Conservation (phyloP, 1,139 yeast genomes). For the Kurtzmaniella quercitrusa region DNA sequence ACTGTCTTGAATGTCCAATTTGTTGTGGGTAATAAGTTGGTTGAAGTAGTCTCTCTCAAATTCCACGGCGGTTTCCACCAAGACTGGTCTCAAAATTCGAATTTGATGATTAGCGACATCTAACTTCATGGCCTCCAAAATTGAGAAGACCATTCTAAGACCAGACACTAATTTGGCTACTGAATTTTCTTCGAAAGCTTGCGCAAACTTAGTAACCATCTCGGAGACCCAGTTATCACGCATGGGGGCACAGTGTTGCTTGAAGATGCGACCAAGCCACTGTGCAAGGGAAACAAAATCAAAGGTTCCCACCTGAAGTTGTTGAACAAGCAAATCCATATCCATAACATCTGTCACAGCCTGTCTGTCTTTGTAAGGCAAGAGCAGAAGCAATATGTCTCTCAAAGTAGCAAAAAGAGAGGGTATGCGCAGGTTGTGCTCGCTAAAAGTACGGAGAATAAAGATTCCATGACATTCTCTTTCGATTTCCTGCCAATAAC, state of each 20-base stretch:
- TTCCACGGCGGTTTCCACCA: slow-evolving; percentile 86
- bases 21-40: slow-evolving; percentile 63
- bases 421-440: slow-evolving; percentile 52
- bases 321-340: slow-evolving; percentile 72
- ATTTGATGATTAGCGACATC: slow-evolving; percentile 96
- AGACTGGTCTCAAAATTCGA: slow-evolving; percentile 75
- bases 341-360: slow-evolving; percentile 74
- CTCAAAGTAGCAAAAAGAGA: slow-evolving; percentile 71
- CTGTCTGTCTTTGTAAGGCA: slow-evolving; percentile 75
- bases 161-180: slow-evolving; percentile 68
- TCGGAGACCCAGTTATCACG: slow-evolving; percentile 87
- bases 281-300: slow-evolving; percentile 66
- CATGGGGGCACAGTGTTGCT: slow-evolving; percentile 93
- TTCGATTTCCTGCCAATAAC: slow-evolving; percentile 78
- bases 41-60: slow-evolving; percentile 86
- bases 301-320: slow-evolving; percentile 62
- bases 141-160: slow-evolving; percentile 72
- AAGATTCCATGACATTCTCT: slow-evolving; percentile 53
- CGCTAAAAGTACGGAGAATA: slow-evolving; percentile 13
- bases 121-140: slow-evolving; percentile 92
- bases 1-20: slow-evolving; percentile 63
- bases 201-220: slow-evolving; percentile 67
- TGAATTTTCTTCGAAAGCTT: slow-evolving; percentile 53
- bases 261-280: slow-evolving; percentile 70
- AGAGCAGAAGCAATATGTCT: slow-evolving; percentile 68